Percentiles rank a stretch among this genome's conserved stretches.
Evolutionary conservation across 306 rosid genomes (phyloP).

Genomic region (Hippophae tibetana): DNA sequence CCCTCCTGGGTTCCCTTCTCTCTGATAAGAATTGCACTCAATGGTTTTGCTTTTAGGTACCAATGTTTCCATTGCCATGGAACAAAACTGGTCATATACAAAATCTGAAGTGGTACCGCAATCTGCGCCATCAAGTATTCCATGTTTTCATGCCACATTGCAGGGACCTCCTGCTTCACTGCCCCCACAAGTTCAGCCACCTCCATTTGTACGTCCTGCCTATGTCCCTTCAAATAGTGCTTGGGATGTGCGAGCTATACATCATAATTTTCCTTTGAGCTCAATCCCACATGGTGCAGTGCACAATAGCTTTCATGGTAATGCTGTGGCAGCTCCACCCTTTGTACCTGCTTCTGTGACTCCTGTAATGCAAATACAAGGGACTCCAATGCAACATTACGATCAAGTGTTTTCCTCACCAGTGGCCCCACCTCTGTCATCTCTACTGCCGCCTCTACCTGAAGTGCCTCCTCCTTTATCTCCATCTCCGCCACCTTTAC

Average conservation of each 20-base stretch:
- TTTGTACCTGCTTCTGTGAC: constrained; percentile 80
- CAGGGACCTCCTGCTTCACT: constrained; percentile 64
- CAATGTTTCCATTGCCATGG: constrained; percentile 20
- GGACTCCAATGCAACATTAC: constrained; percentile 56
- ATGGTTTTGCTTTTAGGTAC: constrained; percentile 16
- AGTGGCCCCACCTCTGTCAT: constrained; percentile 46
- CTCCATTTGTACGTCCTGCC: constrained; percentile 51
- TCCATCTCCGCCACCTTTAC: constrained; percentile 76
- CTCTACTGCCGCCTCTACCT: constrained; percentile 65
- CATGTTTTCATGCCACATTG: constrained; percentile 37
- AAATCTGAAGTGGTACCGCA: constrained; percentile 34
- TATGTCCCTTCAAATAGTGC: constrained; percentile 68
- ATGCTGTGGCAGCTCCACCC: constrained; percentile 44
- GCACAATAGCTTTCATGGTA: constrained; percentile 48
- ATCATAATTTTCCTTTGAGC: constrained; percentile 49
- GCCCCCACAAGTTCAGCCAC: constrained; percentile 60
- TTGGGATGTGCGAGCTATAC: constrained; percentile 68
- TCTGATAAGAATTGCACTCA: constrained; percentile 14
- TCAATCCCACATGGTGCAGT: constrained; percentile 43
- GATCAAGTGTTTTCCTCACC: constrained; percentile 50
- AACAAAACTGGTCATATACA: constrained; percentile 25
- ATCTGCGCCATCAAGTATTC: constrained; percentile 43
- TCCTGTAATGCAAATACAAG: constrained; percentile 74
- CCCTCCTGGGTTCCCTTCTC: not conserved
- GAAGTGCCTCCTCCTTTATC: constrained; percentile 73